Evolutionary conservation across 2,329 filamentous ascomycete genomes (phyloP), one percentile per base, ranked within the genome.

Genomic region (Sporothrix brunneoviolacea): DNA sequence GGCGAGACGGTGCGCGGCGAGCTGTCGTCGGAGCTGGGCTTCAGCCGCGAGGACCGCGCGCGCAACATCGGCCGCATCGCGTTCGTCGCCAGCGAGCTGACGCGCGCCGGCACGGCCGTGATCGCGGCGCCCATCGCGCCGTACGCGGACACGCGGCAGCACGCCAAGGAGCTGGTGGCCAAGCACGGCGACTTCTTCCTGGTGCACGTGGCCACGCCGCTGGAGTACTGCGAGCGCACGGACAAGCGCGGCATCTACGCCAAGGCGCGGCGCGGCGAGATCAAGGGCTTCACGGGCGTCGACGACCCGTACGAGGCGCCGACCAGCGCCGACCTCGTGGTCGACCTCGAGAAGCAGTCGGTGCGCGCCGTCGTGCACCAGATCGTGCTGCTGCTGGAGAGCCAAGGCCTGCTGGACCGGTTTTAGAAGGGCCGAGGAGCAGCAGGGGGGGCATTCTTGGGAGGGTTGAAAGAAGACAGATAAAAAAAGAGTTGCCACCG

Each of bases 271-370:
- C 79, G 76, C 18, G 93, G 93, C 52, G 87, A 95, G 74, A 94
- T 98, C 71, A 93, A 91, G 82, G 91, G 91, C 57, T 98, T 98
- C 79, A 98, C 93, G 8, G 93, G 93, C 62, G 90, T 98, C 51
- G 91, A 97, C 66, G 91, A 97, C 73, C 91, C 93, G 43, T 98
- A 98, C 66, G 93, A 98, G 82, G 65, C 70, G 19, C 93, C 93
- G 9, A 62, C 71, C 59, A 90, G 91, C 71, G 80, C 91, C 28
- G 83, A 97, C 66, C 75, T 98, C 58, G 81, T 82, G 5, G 91
- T 97, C 35, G 86, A 97, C 68, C 68, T 85, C 50, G 84, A 87
- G 71, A 93, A 86, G 79, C 89, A 88, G 70, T 87, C 82, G 58
- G 91, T 97, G 42, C 80, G 93, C 64, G 93, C 87, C 54, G 91